These are phyloP conservation scores for Mucor saturninus DNA, from an alignment of 371 early-diverging fungal species.

Conservation along the genomic window DNA sequence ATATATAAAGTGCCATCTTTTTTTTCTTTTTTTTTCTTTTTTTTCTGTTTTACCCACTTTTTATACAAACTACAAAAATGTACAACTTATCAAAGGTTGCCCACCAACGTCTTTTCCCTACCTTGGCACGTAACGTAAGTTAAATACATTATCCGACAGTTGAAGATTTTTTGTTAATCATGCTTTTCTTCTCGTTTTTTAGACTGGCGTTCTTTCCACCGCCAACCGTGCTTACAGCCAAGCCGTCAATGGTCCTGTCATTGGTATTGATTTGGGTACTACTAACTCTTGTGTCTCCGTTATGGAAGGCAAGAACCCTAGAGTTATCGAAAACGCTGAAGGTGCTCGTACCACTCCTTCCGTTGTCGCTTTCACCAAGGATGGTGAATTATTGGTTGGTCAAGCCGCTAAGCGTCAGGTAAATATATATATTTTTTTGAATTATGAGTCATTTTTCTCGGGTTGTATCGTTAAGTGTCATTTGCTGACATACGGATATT, in stretches of 20 bases:
- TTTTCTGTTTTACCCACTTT: conserved; percentile 12
- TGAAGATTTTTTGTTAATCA: background rate
- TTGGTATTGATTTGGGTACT: conserved; percentile 98
- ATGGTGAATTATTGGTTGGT: conserved; percentile 90
- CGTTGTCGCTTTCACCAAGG: conserved; percentile 88
- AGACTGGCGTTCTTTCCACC: conserved; percentile 38
- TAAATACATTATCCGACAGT: background rate
- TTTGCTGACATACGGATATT: background rate
- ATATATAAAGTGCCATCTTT: conserved; percentile 21
- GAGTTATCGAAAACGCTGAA: conserved; percentile 93
- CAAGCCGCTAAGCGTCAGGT: conserved; percentile 87
- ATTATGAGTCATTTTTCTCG: conserved; percentile 4
- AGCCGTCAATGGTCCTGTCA: conserved; percentile 86
- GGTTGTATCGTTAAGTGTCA: background rate
- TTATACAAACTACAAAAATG: conserved; percentile 30
- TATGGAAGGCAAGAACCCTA: conserved; percentile 92
- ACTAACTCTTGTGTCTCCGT: conserved; percentile 98
- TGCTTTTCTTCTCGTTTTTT: background rate
- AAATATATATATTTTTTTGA: conserved; percentile 2
- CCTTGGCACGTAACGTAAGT: conserved; percentile 40
- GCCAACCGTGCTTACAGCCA: conserved; percentile 55
- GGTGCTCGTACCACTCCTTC: conserved; percentile 96
- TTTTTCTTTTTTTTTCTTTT: conserved; percentile 13
- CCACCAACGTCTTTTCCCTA: conserved; percentile 38
- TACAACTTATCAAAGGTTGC: conserved; percentile 50